Base-by-base conservation (phyloP, 441 rosid species). In the Theobroma grandiflorum region DNA sequence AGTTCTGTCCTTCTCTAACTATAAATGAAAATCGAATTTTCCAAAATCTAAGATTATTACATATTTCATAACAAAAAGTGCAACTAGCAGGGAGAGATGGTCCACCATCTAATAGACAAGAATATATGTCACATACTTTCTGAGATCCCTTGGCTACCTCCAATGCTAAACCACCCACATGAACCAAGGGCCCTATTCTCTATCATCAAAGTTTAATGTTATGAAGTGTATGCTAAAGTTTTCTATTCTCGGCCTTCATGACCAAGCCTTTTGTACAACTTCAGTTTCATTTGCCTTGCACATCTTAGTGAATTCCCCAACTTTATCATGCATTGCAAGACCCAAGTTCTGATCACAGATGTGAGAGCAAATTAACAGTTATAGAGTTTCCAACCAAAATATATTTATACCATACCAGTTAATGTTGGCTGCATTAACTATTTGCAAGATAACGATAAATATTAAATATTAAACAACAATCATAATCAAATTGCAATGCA, bases 381-480 rank as follows among this genome's bases (percentile, higher is more conserved):
- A 52, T 73, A 8, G 20, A 45, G 77, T 57, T 73, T 73, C 42
- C 12, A 57, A 53, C 40, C 62, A 53, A 72, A 52, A 52, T 35
- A 52, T 50, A 72, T 53, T 8, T 10, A 18, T 16, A 35, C 47
- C 59, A 61, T 61, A 62, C 55, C 78, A 59, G 43, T 45, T 31
- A 62, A 42, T 8, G 43, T 9, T 62, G 57, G 58, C 31, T 22
- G 42, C 70, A 45, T 15, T 45, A 14, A 45, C 67, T 31, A 57
- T 73, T n/a, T 57, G 58, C 47, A 37, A 59, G 31, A 16, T 20
- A 42, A 59, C 1, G 37, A 35, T 10, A 59, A 43, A 43, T 42
- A 75, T 47, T 75, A 45, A 42, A 61, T 42, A 75, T 47, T 75
- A 45, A 42, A 61, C 20, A 45, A 43, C 42, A 61, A 75, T 65